Evolutionary conservation across 208 protist species (phyloP).

Genomic region (Leishmania aethiopica): DNA sequence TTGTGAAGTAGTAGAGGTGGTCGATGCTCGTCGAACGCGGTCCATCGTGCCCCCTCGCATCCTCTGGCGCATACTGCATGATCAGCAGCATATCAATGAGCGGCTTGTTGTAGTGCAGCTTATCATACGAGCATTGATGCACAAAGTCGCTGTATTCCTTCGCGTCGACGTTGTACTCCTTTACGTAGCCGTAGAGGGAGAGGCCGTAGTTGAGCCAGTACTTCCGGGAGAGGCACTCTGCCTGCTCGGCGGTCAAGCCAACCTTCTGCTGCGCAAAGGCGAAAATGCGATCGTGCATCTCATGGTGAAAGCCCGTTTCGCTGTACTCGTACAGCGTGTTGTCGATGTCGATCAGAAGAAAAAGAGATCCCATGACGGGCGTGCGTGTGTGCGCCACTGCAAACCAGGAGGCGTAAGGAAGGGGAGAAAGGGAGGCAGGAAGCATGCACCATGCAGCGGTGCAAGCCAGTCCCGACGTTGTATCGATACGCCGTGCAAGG

Average conservation of each 20-base stretch:
- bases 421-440: neutral
- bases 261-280: conserved; percentile 41
- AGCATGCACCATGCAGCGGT: neutral
- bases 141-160: conserved; percentile 70
- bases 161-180: conserved; percentile 57
- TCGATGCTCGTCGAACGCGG: conserved; percentile 15
- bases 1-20: conserved; percentile 81
- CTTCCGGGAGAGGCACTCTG: conserved; percentile 27
- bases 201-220: conserved; percentile 70
- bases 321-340: conserved; percentile 77
- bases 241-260: conserved; percentile 38
- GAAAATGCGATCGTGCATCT: conserved; percentile 65
- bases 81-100: conserved; percentile 60
- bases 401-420: neutral
- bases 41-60: neutral
- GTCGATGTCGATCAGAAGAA: conserved; percentile 80
- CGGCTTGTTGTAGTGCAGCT: conserved; percentile 37
- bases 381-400: neutral
- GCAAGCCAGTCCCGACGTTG: neutral
- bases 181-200: conserved; percentile 57
- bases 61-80: conserved; percentile 31
- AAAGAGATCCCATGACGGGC: conserved; percentile 26
- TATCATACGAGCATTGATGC: conserved; percentile 68
- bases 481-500: neutral
- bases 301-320: conserved; percentile 45